A percentile compares a stretch with the other conserved stretches of the same genome.
phyloP scores from a whole-genome alignment of 805 yeast species.

The Maudiozyma saulgeensis region DNA sequence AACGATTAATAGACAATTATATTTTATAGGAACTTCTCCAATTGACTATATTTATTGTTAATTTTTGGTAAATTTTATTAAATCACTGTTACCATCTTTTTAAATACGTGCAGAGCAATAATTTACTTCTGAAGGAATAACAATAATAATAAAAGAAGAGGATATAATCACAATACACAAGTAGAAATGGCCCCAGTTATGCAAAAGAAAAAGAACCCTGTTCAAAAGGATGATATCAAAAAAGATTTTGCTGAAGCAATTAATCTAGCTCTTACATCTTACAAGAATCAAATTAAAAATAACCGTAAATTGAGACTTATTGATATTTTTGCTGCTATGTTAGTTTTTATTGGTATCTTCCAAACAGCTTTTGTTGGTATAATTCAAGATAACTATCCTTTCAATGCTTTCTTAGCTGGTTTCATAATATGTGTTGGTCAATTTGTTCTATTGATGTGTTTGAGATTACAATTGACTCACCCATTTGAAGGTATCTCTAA shows the following conservation, averaged over 20 bases:
- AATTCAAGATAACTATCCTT: constrained; percentile 80
- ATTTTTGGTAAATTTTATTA: too few species aligned
- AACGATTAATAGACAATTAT: neutral
- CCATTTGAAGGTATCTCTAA: constrained; percentile 38
- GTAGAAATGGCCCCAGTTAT: neutral
- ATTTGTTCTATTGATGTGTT: constrained; percentile 76
- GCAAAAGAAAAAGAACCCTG: constrained; percentile 1
- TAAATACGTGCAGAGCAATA: neutral
- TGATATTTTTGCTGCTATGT: constrained; percentile 65
- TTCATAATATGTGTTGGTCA: constrained; percentile 90
- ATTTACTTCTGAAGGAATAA: too few species aligned
- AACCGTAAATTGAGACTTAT: constrained; percentile 50
- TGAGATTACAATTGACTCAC: constrained; percentile 61
- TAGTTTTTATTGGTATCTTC: constrained; percentile 63
- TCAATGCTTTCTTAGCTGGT: constrained; percentile 93
- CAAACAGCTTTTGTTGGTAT: constrained; percentile 72
- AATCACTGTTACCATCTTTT: too few species aligned
- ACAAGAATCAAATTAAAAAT: constrained; percentile 22
- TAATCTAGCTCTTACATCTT: constrained; percentile 15
- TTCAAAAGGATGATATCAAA: constrained; percentile 1
- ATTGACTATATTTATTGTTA: too few species aligned
- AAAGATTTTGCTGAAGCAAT: constrained; percentile 24
- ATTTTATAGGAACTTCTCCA: neutral
- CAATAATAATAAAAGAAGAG: too few species aligned
- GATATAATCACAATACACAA: too few species aligned